phyloP scores from a whole-genome alignment of 2,329 filamentous ascomycete genomes.

The Tolypocladium amazonense region DNA sequence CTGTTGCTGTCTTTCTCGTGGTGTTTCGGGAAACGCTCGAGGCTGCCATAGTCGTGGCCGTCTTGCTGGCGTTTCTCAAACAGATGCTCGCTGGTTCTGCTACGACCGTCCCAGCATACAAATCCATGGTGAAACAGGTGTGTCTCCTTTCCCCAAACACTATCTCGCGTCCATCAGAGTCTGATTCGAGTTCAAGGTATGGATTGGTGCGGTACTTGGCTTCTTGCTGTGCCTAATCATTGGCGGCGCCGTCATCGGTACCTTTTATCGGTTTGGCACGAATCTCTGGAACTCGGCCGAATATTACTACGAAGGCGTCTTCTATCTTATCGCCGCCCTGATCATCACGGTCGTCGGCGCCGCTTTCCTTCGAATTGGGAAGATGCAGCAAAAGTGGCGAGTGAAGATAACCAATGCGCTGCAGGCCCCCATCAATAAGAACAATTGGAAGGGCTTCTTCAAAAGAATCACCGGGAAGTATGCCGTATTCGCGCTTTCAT shows the following conservation, averaged over 20 bases:
- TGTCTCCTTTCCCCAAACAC: neutral
- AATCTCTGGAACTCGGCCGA: neutral
- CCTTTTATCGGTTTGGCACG: neutral
- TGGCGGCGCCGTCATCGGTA: neutral
- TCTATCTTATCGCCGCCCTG: too few relatives aligned
- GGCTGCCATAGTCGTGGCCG: neutral
- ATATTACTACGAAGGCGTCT: too few relatives aligned
- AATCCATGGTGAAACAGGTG: neutral
- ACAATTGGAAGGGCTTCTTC: too few relatives aligned
- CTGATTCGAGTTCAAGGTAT: neutral
- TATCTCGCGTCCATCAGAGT: too few relatives aligned
- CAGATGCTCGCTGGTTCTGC: neutral
- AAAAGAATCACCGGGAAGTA: too few relatives aligned
- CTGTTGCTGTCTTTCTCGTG: neutral
- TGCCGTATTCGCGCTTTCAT: too few relatives aligned
- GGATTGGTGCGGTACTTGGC: neutral
- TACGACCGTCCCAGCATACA: neutral
- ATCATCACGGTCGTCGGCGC: too few relatives aligned
- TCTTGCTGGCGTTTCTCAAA: neutral
- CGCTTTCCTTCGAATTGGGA: too few relatives aligned
- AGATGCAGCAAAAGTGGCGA: too few relatives aligned
- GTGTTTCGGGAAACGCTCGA: neutral
- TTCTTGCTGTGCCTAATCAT: neutral
- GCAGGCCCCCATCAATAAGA: too few relatives aligned
- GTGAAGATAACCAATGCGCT: too few relatives aligned